These are phyloP conservation scores for Salvia sclarea DNA, from an alignment of 305 asterid species.

Conservation along the genomic window DNA sequence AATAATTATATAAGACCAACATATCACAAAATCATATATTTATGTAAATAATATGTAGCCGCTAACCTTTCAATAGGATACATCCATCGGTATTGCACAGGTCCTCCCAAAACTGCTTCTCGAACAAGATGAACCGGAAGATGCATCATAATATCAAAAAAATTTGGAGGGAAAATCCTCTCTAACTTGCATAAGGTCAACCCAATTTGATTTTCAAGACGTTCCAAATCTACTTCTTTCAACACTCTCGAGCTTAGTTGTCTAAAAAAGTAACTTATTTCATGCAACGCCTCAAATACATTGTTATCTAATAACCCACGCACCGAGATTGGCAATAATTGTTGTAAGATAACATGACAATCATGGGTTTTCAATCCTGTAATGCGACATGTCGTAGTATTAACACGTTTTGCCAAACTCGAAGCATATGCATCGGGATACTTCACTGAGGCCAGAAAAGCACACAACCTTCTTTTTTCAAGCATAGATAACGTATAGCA, in stretches of 20 bases:
- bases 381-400: neutral
- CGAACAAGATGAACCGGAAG: neutral
- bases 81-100: conserved; percentile 4
- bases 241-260: neutral
- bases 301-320: neutral
- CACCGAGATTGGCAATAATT: neutral
- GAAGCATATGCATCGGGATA: too few species aligned
- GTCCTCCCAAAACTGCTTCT: conserved; percentile 13
- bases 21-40: too few species aligned
- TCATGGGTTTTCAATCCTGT: too few species aligned
- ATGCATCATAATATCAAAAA: too few species aligned
- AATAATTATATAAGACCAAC: too few species aligned
- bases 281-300: neutral
- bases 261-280: neutral
- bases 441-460: too few species aligned
- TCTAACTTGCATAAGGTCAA: conserved; percentile 11
- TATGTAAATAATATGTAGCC: neutral
- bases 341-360: neutral
- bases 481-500: too few species aligned
- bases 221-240: neutral
- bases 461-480: too few species aligned
- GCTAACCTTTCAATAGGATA: conserved; percentile 17
- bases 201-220: neutral
- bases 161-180: conserved; percentile 2
- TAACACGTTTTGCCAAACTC: too few species aligned